Evolutionary conservation across 192 early-diverging fungal genomes (phyloP).

Genomic region (Endogone sp.): DNA sequence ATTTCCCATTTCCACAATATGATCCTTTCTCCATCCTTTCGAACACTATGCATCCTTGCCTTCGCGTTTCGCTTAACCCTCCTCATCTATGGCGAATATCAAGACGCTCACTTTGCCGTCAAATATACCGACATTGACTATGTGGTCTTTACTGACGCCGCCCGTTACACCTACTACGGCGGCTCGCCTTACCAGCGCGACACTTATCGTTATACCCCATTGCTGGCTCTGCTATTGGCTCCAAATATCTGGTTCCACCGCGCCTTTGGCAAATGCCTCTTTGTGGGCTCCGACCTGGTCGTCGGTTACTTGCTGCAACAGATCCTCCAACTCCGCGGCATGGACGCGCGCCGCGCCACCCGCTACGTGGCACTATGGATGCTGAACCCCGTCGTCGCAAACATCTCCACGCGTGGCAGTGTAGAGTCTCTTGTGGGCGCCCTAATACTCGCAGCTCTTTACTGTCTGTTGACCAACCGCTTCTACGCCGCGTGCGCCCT

Average conservation of each 20-base stretch:
- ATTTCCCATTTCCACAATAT: too few species aligned
- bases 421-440: conserved; percentile 85
- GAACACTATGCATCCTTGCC: conserved; percentile 16
- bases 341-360: conserved; percentile 42
- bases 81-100: conserved; percentile 82
- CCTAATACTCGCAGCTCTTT: conserved; percentile 72
- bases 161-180: conserved; percentile 67
- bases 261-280: conserved; percentile 91
- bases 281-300: conserved; percentile 74
- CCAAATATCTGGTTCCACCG: conserved; percentile 74
- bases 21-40: conserved; percentile 16
- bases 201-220: conserved; percentile 96
- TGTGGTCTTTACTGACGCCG: conserved; percentile 93
- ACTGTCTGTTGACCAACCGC: conserved; percentile 55
- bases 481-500: conserved; percentile 52
- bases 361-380: conserved; percentile 73
- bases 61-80: conserved; percentile 57
- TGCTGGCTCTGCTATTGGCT: conserved; percentile 86
- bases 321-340: conserved; percentile 50
- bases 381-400: conserved; percentile 94
- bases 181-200: conserved; percentile 83
- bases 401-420: conserved; percentile 93
- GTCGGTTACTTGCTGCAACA: conserved; percentile 68
- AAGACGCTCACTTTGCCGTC: conserved; percentile 84
- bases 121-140: conserved; percentile 99